A percentile compares a stretch with the other conserved stretches of the same genome.
These are phyloP conservation scores for Phytophthora vignae DNA, from an alignment of 352 stramenopile genomes.

Conservation along the genomic window DNA sequence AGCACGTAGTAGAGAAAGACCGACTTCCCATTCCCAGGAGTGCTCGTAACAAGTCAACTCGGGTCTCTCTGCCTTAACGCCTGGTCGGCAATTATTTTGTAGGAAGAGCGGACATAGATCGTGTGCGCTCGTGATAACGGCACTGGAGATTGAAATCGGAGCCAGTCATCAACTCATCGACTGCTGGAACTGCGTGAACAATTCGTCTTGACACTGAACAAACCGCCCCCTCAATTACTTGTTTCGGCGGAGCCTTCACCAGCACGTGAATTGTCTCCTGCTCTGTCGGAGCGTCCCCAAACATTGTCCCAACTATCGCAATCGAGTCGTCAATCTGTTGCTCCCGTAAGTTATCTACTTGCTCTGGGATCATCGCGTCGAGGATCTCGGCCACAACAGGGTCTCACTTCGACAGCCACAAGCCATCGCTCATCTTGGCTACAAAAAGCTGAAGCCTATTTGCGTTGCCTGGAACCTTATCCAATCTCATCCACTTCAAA, in stretches of 20 bases:
- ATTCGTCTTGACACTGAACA: neutral
- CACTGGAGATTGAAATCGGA: neutral
- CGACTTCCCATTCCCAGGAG: slow-evolving; percentile 27
- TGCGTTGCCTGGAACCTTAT: neutral
- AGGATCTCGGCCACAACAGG: neutral
- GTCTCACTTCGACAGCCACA: neutral
- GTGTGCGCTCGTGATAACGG: neutral
- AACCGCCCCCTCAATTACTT: neutral
- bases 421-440: neutral
- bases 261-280: neutral
- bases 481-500: neutral
- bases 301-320: neutral
- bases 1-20: slow-evolving; percentile 8
- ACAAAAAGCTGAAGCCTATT: neutral
- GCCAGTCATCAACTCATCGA: neutral
- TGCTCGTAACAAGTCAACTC: slow-evolving; percentile 13
- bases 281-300: neutral
- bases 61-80: neutral
- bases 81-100: neutral
- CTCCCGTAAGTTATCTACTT: neutral
- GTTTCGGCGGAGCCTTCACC: neutral
- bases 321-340: neutral
- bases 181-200: neutral
- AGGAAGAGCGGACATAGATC: neutral
- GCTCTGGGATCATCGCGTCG: neutral